These are phyloP conservation scores for Picochlorum sp. DNA, from an alignment of 139 green algal genomes.

Conservation along the genomic window DNA sequence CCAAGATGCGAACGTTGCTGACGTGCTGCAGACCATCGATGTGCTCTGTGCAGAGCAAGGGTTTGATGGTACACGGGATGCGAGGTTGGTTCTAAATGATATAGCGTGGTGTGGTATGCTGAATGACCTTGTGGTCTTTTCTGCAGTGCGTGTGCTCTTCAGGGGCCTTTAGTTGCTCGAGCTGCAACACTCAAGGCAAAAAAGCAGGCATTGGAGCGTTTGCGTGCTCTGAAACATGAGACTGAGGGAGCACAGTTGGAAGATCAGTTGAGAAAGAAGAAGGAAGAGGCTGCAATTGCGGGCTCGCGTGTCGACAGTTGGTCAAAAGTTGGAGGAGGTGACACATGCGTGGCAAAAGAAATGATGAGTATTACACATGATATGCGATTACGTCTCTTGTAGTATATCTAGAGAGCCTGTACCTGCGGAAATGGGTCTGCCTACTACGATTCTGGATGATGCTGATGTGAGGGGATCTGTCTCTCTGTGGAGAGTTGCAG, in stretches of 20 bases:
- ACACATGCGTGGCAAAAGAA: neutral
- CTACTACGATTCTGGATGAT: slow-evolving; percentile 66
- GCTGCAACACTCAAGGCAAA: slow-evolving; percentile 9
- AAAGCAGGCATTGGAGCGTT: neutral
- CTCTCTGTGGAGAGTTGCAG: slow-evolving; percentile 71
- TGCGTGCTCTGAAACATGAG: slow-evolving; percentile 5
- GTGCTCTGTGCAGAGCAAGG: slow-evolving; percentile 13
- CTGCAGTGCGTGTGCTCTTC: neutral
- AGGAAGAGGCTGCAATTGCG: slow-evolving; percentile 4
- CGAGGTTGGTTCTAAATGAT: neutral
- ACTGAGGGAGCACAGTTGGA: neutral
- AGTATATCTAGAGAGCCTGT: slow-evolving; percentile 47
- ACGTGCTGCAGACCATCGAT: slow-evolving; percentile 8
- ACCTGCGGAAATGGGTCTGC: slow-evolving; percentile 56
- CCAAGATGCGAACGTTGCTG: neutral
- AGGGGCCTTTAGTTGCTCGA: neutral
- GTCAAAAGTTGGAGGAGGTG: neutral
- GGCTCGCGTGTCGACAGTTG: neutral
- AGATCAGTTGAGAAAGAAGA: slow-evolving; percentile 2
- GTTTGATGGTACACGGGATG: neutral
- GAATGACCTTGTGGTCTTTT: neutral
- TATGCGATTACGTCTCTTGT: slow-evolving; percentile 12
- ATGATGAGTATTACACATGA: neutral
- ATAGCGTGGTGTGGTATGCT: neutral
- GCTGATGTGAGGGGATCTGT: slow-evolving; percentile 63